phyloP scores from a whole-genome alignment of 1,139 yeast species.

The Suhomyces taliae region DNA sequence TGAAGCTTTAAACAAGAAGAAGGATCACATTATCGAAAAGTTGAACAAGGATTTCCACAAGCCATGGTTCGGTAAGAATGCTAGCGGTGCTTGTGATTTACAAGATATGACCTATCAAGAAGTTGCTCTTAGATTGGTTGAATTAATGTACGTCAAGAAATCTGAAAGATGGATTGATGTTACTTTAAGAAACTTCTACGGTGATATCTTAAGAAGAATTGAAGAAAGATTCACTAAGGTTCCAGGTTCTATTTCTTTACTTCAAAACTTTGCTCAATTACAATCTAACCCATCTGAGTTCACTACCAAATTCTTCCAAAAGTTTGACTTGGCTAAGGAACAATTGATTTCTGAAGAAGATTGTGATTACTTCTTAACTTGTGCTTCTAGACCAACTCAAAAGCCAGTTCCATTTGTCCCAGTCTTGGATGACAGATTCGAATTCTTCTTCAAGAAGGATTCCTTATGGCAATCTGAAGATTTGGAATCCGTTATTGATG shows the following conservation, averaged over 20 bases:
- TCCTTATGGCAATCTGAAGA: slow-evolving; percentile 99
- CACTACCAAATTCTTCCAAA: slow-evolving; percentile 57
- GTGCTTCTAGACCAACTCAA: slow-evolving; percentile 81
- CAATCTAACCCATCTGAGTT: slow-evolving; percentile 60
- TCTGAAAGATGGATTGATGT: slow-evolving; percentile 86
- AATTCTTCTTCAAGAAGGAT: slow-evolving; percentile 96
- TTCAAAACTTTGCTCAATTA: slow-evolving; percentile 73
- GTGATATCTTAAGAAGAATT: slow-evolving; percentile 84
- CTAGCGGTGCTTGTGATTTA: slow-evolving; percentile 81
- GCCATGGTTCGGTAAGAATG: slow-evolving; percentile 90
- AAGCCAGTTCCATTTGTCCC: slow-evolving; percentile 99
- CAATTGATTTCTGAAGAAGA: slow-evolving; percentile 96
- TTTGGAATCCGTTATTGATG: slow-evolving; percentile 91
- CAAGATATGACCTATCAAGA: slow-evolving; percentile 96
- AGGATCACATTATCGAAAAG: slow-evolving; percentile 77
- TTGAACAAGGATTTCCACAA: slow-evolving; percentile 95
- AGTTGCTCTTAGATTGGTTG: slow-evolving; percentile 84
- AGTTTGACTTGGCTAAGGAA: slow-evolving; percentile 69
- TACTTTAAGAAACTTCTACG: slow-evolving; percentile 82
- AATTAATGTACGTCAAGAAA: slow-evolving; percentile 80
- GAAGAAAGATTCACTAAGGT: slow-evolving; percentile 88
- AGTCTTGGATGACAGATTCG: slow-evolving; percentile 88
- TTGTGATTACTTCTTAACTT: slow-evolving; percentile 84
- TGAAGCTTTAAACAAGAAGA: slow-evolving; percentile 80
- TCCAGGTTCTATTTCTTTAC: slow-evolving; percentile 56